These are phyloP conservation scores for Candida germanica DNA, from an alignment of 805 yeast species.

Conservation along the genomic window DNA sequence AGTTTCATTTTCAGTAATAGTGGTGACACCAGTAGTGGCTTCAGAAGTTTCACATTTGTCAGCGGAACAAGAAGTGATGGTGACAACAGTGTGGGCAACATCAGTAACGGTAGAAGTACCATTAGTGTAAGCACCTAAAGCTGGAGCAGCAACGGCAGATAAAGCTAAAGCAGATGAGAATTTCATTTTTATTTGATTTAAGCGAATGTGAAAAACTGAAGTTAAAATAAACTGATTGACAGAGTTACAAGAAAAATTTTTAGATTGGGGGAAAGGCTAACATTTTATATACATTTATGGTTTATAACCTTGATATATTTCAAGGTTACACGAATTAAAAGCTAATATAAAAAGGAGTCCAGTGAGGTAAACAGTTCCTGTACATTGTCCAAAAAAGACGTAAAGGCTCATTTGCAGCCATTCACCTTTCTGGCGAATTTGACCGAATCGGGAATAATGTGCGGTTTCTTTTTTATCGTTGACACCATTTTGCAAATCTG, in stretches of 20 bases:
- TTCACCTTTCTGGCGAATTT: conserved; percentile 5
- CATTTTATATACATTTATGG: conserved; percentile 2
- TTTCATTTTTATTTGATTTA: conserved; percentile 25
- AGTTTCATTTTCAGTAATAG: conserved; percentile 29
- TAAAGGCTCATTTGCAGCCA: conserved; percentile 7
- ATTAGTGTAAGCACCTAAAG: conserved; percentile 30
- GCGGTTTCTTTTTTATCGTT: no score
- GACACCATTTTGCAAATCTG: no score
- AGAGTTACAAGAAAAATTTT: neutral
- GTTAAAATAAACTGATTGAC: conserved; percentile 5
- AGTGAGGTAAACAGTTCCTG: conserved; percentile 1
- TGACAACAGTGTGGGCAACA: conserved; percentile 28
- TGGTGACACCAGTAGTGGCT: conserved; percentile 37
- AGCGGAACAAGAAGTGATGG: conserved; percentile 36
- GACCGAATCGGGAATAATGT: conserved; percentile 6
- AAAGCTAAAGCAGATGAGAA: conserved; percentile 30
- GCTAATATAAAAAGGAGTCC: conserved; percentile 1
- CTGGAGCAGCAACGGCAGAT: conserved; percentile 26
- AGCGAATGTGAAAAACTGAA: conserved; percentile 20
- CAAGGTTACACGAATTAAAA: conserved; percentile 5
- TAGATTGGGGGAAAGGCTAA: neutral
- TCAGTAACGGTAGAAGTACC: conserved; percentile 27
- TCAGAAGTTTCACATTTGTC: conserved; percentile 25
- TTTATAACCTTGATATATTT: conserved; percentile 4
- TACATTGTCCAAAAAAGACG: conserved; percentile 1